Percentiles rank a stretch among this genome's conserved stretches.
phyloP scores from a whole-genome alignment of 129 eudicot genomes.

The Ambrosia trifida region DNA sequence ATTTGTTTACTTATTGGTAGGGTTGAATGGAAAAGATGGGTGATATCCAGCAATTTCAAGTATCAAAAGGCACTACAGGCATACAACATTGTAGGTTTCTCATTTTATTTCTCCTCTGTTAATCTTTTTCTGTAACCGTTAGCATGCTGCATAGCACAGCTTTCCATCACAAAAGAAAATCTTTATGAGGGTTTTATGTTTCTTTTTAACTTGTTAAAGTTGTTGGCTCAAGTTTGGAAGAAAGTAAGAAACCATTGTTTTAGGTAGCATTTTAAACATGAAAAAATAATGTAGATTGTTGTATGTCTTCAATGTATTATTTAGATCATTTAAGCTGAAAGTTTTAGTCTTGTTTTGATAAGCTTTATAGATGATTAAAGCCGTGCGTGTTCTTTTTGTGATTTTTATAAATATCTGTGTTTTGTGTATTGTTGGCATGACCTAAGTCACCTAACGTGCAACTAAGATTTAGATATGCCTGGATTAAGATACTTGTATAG shows the following conservation, averaged over 20 bases:
- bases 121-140: not conserved
- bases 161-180: not conserved
- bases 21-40: conserved; percentile 93
- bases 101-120: conserved; percentile 13
- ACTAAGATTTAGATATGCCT: not conserved
- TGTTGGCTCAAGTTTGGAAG: not conserved
- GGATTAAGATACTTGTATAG: not conserved
- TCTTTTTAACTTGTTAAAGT: not conserved
- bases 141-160: conserved; percentile 3
- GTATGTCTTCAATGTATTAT: conserved; percentile 6
- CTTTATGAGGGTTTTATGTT: not conserved
- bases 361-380: not conserved
- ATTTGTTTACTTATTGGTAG: conserved; percentile 54
- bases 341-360: conserved; percentile 16
- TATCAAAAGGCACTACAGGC: conserved; percentile 48
- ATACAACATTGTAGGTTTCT: conserved; percentile 64
- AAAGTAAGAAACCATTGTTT: not conserved
- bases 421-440: too few species aligned
- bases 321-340: not conserved
- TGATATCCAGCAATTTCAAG: conserved; percentile 60
- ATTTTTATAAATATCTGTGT: too few species aligned
- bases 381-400: not conserved
- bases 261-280: not conserved
- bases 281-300: not conserved
- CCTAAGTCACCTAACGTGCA: not conserved